Percentiles rank a stretch among this genome's conserved stretches.
These are phyloP conservation scores for Flaveria ramosissima DNA, from an alignment of 129 eudicot species.

Conservation along the genomic window DNA sequence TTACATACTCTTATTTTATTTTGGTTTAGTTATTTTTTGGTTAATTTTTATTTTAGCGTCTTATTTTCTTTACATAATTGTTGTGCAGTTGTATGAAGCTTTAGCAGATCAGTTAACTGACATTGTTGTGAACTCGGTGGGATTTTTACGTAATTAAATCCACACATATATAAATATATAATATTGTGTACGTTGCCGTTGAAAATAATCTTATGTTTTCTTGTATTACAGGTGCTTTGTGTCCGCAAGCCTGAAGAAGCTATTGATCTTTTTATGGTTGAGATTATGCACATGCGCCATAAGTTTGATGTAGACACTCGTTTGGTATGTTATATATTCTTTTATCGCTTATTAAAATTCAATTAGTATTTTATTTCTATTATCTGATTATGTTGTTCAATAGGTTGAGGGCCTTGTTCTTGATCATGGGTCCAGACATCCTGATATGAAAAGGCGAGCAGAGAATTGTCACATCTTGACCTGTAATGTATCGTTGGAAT, in stretches of 20 bases:
- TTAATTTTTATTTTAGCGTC: background rate
- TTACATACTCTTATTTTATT: background rate
- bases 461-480: conserved; percentile 93
- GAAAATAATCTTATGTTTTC: background rate
- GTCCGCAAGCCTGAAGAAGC: conserved; percentile 88
- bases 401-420: conserved; percentile 99
- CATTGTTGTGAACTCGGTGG: conserved; percentile 78
- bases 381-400: conserved; percentile 18
- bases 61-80: background rate
- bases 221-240: conserved; percentile 73
- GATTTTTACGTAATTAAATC: conserved; percentile 29
- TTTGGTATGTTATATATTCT: conserved; percentile 54
- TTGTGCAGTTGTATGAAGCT: conserved; percentile 79
- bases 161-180: background rate
- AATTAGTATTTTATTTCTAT: background rate
- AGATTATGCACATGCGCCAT: conserved; percentile 99
- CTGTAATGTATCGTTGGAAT: conserved; percentile 88
- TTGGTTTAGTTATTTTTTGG: conserved; percentile 15
- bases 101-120: conserved; percentile 96
- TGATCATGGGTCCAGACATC: conserved; percentile 99
- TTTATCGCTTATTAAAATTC: background rate
- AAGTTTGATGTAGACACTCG: conserved; percentile 99
- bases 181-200: background rate
- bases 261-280: conserved; percentile 96
- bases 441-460: conserved; percentile 98